Evolutionary conservation across 2,329 filamentous ascomycete species (phyloP).

Genomic region (Pseudogymnoascus sp.): DNA sequence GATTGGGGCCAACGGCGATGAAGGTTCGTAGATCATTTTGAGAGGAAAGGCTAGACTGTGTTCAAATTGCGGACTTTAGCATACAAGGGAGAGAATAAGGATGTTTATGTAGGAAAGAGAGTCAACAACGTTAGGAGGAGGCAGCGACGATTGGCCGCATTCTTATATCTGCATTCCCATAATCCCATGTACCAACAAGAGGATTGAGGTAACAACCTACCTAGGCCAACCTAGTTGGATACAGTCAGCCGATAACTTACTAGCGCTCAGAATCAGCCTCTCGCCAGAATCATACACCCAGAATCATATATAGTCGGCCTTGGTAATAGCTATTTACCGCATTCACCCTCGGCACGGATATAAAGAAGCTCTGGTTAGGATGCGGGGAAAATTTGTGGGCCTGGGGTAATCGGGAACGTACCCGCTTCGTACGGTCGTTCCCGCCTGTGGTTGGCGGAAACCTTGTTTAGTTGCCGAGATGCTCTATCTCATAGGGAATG

Average conservation of each 20-base stretch:
- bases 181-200: neutral
- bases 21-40: neutral
- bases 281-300: neutral
- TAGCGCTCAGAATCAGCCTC: neutral
- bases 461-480: neutral
- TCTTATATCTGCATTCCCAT: neutral
- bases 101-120: neutral
- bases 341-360: neutral
- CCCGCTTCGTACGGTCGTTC: neutral
- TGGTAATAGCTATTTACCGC: neutral
- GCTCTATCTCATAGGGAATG: neutral
- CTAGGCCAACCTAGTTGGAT: neutral
- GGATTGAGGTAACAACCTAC: neutral
- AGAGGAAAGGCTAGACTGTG: neutral
- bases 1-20: neutral
- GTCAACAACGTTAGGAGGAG: neutral
- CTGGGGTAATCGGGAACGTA: neutral
- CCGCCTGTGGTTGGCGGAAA: neutral
- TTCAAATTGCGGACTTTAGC: neutral
- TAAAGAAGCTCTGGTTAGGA: neutral
- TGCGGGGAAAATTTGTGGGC: neutral
- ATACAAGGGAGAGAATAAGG: neutral
- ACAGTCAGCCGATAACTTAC: neutral
- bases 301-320: neutral
- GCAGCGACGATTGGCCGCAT: neutral